A percentile compares a stretch with the other conserved stretches of the same genome.
These are phyloP conservation scores for Lipomyces mesembrius DNA, from an alignment of 805 yeast species.

Conservation along the genomic window DNA sequence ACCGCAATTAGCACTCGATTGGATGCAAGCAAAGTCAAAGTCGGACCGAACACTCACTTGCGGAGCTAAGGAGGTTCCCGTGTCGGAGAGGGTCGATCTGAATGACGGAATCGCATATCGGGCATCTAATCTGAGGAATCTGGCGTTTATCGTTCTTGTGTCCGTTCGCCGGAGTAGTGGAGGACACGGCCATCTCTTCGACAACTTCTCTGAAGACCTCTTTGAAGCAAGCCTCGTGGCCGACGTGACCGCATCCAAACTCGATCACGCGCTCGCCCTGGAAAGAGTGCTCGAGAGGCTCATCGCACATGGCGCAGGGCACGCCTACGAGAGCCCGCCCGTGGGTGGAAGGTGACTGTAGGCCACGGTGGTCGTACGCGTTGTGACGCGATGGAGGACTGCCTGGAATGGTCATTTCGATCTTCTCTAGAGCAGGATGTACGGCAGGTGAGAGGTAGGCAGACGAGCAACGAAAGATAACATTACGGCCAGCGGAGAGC, in stretches of 20 bases:
- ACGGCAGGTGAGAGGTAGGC: not conserved
- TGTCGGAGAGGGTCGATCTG: constrained; percentile 14
- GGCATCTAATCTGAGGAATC: constrained; percentile 11
- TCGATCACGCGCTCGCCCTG: constrained; percentile 37
- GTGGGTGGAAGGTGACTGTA: constrained; percentile 4
- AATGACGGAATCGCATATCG: constrained; percentile 10
- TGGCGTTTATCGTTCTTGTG: not conserved
- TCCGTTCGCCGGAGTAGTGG: not conserved
- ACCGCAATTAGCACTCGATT: not conserved
- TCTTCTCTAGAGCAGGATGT: not conserved
- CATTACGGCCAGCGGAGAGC: not conserved
- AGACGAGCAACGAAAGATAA: not conserved
- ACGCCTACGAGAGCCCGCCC: constrained; percentile 19
- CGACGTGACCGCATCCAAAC: constrained; percentile 36
- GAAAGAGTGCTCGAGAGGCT: constrained; percentile 32
- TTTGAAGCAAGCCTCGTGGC: constrained; percentile 31
- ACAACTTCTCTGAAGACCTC: constrained; percentile 10
- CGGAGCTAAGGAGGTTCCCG: not conserved
- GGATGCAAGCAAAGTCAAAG: not conserved
- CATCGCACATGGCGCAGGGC: constrained; percentile 37
- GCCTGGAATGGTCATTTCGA: constrained; percentile 2
- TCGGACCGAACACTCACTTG: not conserved
- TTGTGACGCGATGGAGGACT: constrained; percentile 1
- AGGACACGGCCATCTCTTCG: not conserved
- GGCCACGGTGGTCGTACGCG: not conserved